Evolutionary conservation across 305 asterid genomes (phyloP).

Genomic region (Fraxinus baroniana): DNA sequence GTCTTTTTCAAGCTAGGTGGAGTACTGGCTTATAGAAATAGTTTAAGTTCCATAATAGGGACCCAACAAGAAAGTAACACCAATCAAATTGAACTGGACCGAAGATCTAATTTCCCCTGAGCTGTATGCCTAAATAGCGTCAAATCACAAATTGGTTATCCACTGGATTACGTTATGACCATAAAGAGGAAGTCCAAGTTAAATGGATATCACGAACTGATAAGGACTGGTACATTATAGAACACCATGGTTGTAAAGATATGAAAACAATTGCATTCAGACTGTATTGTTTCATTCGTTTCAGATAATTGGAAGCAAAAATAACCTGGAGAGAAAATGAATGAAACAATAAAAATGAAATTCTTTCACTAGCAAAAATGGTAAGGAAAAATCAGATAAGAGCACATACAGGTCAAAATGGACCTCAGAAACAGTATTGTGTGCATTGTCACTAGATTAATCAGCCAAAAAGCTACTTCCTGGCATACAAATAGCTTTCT

Average conservation of each 20-base stretch:
- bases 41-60: background rate
- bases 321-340: background rate
- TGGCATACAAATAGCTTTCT: background rate
- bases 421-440: background rate
- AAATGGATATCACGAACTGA: background rate
- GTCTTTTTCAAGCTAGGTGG: background rate
- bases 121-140: background rate
- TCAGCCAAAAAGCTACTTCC: background rate
- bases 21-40: background rate
- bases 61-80: constrained; percentile 11
- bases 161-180: background rate
- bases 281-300: background rate
- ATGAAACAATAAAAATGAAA: background rate
- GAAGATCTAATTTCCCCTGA: background rate
- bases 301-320: background rate
- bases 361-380: background rate
- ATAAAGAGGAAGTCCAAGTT: background rate
- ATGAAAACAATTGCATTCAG: background rate
- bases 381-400: background rate
- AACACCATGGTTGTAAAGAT: background rate
- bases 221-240: background rate
- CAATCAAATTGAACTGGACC: background rate
- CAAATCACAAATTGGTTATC: background rate
- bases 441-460: background rate
- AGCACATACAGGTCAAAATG: background rate